Evolutionary conservation across 176 grass and related monocot species (phyloP), one percentile per base, ranked within the genome.

Genomic region (Carex myosuroides): DNA sequence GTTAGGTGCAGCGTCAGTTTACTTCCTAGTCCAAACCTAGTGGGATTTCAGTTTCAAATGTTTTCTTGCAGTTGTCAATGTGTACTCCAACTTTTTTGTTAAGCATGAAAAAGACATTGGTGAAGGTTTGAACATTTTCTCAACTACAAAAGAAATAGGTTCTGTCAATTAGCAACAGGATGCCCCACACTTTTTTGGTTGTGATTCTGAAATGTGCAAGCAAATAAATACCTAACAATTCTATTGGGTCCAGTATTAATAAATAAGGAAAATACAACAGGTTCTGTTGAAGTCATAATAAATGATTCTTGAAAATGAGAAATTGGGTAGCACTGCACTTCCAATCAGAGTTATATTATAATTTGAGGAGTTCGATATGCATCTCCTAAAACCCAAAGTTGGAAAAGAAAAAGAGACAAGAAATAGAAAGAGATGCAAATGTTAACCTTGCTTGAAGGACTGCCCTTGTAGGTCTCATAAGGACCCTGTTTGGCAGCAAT

Each of bases 381-480:
- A 70, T 42, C 17, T 20, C 8, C 67, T 42, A 17, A 68, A 42
- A 42, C 7, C 37, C 7, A 20, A 70, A 29, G 79, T 54, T 72
- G 17, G 24, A 70, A 42, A 70, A n/a, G 33, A 70, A 44, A n/a
- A 44, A 8, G 12, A 70, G 9, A 46, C 2, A 5, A 59, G 14
- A 75, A 29, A 26, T 16, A 24, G 6, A 75, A 83, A 22, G 60
- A n/a, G 18, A 81, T 33, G 64, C 3, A 55, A 56, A 85, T 13
- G 68, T 30, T 65, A 73, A 99, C 97, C 97, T 99, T 95, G 90
- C 90, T 99, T 56, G 92, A 80, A 88, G 97, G 93, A 81, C 97
- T 89, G 12, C 97, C 93, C 83, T 88, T 73, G 48, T 96, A 99
- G 55, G 93, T 99, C 89, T 99, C 93, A 56, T 99, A 99, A 73